These are phyloP conservation scores for Trebouxia sp. DNA, from an alignment of 139 green algal species.

Conservation along the genomic window DNA sequence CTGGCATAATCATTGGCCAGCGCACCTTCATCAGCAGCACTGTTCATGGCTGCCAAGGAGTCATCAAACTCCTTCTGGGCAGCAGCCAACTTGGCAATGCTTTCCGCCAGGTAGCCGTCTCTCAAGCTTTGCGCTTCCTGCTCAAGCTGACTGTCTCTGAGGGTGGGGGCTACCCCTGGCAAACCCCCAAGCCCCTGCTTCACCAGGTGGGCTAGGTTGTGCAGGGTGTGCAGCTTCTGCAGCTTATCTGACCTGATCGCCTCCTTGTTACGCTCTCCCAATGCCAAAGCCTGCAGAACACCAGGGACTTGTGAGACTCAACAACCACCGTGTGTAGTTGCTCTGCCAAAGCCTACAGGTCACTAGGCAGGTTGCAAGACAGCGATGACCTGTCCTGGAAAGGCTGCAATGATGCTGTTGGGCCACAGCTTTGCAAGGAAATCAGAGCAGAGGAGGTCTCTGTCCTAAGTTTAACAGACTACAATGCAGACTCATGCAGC, in stretches of 20 bases:
- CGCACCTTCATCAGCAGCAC: not conserved
- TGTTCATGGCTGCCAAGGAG: not conserved
- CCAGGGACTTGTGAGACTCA: not conserved
- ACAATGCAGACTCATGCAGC: not conserved
- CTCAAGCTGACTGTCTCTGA: constrained; percentile 59
- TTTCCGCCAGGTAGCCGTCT: constrained; percentile 61
- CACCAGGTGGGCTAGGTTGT: constrained; percentile 78
- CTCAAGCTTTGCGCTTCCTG: constrained; percentile 43
- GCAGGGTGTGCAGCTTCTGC: constrained; percentile 84
- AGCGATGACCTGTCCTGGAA: not conserved
- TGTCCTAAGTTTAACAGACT: no score
- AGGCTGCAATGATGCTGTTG: no score
- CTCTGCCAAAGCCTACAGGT: no score
- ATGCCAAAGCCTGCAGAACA: constrained; percentile 14
- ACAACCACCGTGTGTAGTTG: no score
- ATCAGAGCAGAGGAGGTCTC: no score
- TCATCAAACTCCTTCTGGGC: constrained; percentile 37
- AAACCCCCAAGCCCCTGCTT: not conserved
- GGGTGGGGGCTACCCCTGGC: constrained; percentile 58
- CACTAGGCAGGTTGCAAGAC: not conserved
- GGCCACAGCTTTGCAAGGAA: no score
- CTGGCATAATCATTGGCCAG: not conserved
- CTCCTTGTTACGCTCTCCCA: constrained; percentile 37
- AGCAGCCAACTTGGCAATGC: constrained; percentile 39
- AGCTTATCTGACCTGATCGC: constrained; percentile 73